phyloP scores from a whole-genome alignment of 768 basidiomycete genomes.

The Agrocybe chaxingu region DNA sequence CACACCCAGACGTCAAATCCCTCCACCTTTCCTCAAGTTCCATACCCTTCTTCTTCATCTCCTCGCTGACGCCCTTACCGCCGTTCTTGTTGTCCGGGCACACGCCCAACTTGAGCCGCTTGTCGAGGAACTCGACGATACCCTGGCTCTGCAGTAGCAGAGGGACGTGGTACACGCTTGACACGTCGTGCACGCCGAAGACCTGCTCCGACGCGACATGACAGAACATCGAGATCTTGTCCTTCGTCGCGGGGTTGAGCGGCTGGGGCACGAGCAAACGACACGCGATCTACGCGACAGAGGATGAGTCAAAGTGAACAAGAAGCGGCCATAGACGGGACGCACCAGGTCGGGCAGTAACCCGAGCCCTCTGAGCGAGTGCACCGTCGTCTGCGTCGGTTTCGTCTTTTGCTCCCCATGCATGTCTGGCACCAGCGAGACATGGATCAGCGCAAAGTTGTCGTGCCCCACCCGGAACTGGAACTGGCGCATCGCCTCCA shows the following conservation, averaged over 20 bases:
- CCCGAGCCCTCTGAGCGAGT: constrained; percentile 89
- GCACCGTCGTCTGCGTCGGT: constrained; percentile 95
- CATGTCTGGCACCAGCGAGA: constrained; percentile 97
- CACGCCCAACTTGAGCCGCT: constrained; percentile 70
- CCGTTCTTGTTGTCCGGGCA: constrained; percentile 22
- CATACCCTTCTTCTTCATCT: constrained; percentile 58
- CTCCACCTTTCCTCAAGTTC: constrained; percentile 77
- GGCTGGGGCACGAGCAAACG: constrained; percentile 78
- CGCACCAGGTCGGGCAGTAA: constrained; percentile 88
- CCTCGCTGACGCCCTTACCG: constrained; percentile 35
- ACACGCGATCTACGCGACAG: constrained; percentile 76
- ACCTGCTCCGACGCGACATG: constrained; percentile 90
- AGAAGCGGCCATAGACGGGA: constrained; percentile 4
- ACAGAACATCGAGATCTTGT: constrained; percentile 99
- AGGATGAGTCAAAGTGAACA: background rate
- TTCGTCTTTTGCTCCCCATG: constrained; percentile 99
- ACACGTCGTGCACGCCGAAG: constrained; percentile 93
- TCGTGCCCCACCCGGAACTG: constrained; percentile 96
- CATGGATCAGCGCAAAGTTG: constrained; percentile 96
- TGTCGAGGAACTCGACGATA: constrained; percentile 80
- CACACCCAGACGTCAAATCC: constrained; percentile 77
- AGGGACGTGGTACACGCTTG: constrained; percentile 96
- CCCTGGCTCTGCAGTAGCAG: constrained; percentile 89
- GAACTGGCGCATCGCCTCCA: constrained; percentile 99
- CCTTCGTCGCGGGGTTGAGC: constrained; percentile 81